Base-by-base conservation (phyloP, 306 rosid species). In the Canavalia gladiata region DNA sequence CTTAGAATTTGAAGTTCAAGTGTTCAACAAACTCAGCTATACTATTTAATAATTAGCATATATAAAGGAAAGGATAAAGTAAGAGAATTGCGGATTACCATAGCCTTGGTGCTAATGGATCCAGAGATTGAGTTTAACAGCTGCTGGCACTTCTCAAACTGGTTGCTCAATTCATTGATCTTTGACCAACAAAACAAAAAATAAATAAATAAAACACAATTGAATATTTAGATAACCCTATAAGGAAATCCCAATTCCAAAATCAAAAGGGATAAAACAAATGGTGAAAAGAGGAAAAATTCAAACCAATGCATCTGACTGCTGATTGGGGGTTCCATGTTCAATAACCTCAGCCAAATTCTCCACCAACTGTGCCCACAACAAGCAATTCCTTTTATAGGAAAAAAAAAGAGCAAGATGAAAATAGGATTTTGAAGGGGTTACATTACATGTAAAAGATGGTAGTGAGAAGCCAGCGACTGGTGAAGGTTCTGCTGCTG, bases 61-160 rank as follows among this genome's bases (percentile, higher is more conserved):
- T 30, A 69, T 11, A 68, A 83, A 80, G 51, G 37, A 63, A 42
- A 60, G 11, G 7, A 13, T 60, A 43, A 77, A 47, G 64, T 55
- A 2, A 58, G 46, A 45, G 60, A 57, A 35, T 41, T 56, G 76
- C 43, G 28, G 79, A 84, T 75, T 91, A 95, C 99, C 98, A 95
- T 85, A 3, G 97, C 93, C 79, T 93, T 95, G 81, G 91, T 82
- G 89, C 86, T 84, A 71, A 95, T 83, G 49, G 97, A 89, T 47
- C 87, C 93, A 6, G 97, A 88, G 60, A 95, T 95, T 74, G 99
- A 91, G 81, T 93, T 93, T 52, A 95, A 74, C 80, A 95, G 89
- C 59, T 90, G 93, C 86, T 87, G 99, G 80, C 96, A 95, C 90
- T 92, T 91, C 68, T 95, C 99, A 79, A 91, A 95, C 70, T 93